Conservation (phyloP, 129 eudicot species). For the Centella asiatica region DNA sequence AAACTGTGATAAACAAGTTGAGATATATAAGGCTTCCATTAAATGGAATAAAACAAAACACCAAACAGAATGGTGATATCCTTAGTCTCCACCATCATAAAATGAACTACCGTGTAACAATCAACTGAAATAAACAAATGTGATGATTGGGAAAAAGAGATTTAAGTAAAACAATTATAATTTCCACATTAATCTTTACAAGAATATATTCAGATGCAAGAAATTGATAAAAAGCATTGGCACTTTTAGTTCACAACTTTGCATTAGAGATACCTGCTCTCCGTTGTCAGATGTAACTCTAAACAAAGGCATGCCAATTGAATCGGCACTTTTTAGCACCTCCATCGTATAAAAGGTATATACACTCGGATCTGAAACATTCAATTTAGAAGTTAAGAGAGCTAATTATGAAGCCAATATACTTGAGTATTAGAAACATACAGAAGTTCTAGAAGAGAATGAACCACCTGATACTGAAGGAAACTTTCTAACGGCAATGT, state of each 20-base stretch:
- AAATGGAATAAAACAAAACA: too few species aligned
- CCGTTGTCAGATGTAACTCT: slow-evolving; percentile 70
- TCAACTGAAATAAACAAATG: too few species aligned
- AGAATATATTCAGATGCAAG: neutral
- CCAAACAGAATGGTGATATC: too few species aligned
- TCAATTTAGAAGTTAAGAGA: neutral
- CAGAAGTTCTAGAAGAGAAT: neutral
- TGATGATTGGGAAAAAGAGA: neutral
- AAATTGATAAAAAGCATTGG: neutral
- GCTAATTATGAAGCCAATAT: neutral
- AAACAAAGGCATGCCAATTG: slow-evolving; percentile 53
- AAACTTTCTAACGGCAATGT: slow-evolving; percentile 72
- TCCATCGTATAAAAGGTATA: slow-evolving; percentile 60
- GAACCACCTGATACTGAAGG: slow-evolving; percentile 58
- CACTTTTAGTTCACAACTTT: neutral
- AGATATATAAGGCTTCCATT: neutral
- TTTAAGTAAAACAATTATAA: neutral
- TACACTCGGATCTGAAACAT: slow-evolving; percentile 51
- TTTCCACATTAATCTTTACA: too few species aligned
- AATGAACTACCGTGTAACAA: neutral
- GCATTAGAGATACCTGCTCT: slow-evolving; percentile 49
- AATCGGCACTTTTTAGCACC: slow-evolving; percentile 58
- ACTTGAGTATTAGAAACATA: neutral
- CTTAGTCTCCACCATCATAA: neutral
- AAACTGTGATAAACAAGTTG: too few species aligned